Conservation (phyloP, 2,329 filamentous ascomycete species). For the Diplodia intermedia region DNA sequence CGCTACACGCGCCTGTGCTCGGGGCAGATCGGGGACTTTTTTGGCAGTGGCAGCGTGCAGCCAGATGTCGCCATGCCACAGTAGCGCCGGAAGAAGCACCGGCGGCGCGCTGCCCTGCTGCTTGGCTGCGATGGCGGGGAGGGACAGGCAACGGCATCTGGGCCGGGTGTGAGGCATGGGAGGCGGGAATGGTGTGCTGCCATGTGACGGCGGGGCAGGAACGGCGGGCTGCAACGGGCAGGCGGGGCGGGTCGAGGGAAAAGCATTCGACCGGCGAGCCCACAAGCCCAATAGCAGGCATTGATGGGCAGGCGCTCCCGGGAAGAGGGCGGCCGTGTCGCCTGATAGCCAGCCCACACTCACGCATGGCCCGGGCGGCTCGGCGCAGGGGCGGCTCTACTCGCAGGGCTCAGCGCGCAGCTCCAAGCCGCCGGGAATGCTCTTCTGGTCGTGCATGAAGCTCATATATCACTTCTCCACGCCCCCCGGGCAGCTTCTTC, state of each 20-base stretch:
- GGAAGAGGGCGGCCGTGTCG: slow-evolving; percentile 16
- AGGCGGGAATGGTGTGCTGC: slow-evolving; percentile 21
- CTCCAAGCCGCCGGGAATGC: neutral
- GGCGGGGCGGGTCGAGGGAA: slow-evolving; percentile 4
- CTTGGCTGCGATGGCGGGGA: neutral
- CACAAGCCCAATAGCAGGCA: slow-evolving; percentile 7
- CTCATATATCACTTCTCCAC: slow-evolving; percentile 21
- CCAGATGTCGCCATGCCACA: neutral
- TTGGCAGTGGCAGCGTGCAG: slow-evolving; percentile 5
- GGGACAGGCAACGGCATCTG: neutral
- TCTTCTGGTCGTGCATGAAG: neutral
- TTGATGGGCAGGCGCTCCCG: slow-evolving; percentile 13
- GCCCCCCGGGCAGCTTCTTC: neutral
- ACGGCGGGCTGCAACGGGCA: slow-evolving; percentile 11
- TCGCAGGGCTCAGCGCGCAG: neutral
- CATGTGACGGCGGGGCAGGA: slow-evolving; percentile 27
- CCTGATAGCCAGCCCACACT: slow-evolving; percentile 21
- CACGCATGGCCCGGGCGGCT: slow-evolving; percentile 18
- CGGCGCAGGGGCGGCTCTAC: slow-evolving; percentile 24
- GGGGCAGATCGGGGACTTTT: neutral
- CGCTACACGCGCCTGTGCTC: slow-evolving; percentile 2
- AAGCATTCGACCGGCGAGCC: neutral
- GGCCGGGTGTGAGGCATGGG: neutral
- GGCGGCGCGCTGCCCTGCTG: neutral
- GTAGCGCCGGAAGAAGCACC: slow-evolving; percentile 28